Percentiles rank a stretch among this genome's conserved stretches.
These are phyloP conservation scores for Rhamnella rubrinervis DNA, from an alignment of 331 rosid genomes.

Conservation along the genomic window DNA sequence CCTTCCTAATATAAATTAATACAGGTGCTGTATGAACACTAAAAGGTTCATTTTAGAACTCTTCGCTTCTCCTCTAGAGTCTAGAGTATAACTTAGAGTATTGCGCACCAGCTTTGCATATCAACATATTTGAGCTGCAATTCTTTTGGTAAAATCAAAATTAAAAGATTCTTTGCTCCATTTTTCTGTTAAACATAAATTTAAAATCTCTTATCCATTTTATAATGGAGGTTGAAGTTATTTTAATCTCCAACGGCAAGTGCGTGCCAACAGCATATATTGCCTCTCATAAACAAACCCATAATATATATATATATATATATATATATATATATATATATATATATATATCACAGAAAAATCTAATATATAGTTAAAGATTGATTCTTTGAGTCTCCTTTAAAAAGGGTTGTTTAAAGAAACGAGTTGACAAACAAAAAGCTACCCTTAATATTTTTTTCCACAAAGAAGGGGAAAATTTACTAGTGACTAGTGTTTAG, in stretches of 20 bases:
- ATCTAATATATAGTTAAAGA: conserved; percentile 21
- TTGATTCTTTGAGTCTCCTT: conserved; percentile 33
- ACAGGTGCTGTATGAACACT: conserved; percentile 22
- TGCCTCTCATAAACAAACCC: conserved; percentile 48
- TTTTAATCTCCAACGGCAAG: conserved; percentile 36
- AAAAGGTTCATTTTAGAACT: conserved; percentile 19
- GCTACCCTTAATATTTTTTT: conserved; percentile 29
- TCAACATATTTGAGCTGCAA: not conserved
- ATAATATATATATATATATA: conserved; percentile 15
- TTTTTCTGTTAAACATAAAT: conserved; percentile 7
- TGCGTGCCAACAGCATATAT: conserved; percentile 86
- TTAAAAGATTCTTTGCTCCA: conserved; percentile 21
- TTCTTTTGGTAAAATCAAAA: conserved; percentile 11
- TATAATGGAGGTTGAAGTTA: conserved; percentile 26
- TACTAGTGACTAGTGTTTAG: conserved; percentile 25
- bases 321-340: conserved; percentile 12
- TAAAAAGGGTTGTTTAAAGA: conserved; percentile 39
- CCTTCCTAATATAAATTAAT: conserved; percentile 26
- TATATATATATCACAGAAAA: conserved; percentile 20
- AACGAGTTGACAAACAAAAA: conserved; percentile 70
- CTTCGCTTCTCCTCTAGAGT: conserved; percentile 10
- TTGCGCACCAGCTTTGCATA: conserved; percentile 57
- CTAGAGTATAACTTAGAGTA: conserved; percentile 19
- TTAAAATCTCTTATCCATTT: not conserved
- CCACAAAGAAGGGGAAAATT: conserved; percentile 49